phyloP scores from a whole-genome alignment of 345 rosid genomes.

The Viola odorata region DNA sequence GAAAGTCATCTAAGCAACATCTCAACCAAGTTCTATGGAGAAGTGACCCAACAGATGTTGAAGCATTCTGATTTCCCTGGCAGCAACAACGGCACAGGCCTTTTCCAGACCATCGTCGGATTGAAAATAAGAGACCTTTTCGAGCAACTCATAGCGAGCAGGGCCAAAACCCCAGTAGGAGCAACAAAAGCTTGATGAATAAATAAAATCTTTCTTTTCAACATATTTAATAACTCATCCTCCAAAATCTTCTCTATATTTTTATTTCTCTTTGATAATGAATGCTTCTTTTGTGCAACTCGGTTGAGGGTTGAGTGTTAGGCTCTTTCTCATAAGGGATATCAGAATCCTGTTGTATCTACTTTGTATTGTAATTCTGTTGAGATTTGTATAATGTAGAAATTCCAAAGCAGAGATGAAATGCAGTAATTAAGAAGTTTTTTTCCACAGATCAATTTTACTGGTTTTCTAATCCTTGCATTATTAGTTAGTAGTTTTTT shows the following conservation, averaged over 20 bases:
- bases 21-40: conserved; percentile 90
- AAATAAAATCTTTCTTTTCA: neutral
- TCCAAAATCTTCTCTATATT: neutral
- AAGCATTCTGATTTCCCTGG: conserved; percentile 95
- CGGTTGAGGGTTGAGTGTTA: conserved; percentile 8
- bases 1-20: conserved; percentile 94
- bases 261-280: neutral
- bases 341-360: conserved; percentile 12
- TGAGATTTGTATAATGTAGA: conserved; percentile 31
- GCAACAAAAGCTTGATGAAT: conserved; percentile 52
- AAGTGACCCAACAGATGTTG: conserved; percentile 93
- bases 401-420: conserved; percentile 28
- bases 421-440: conserved; percentile 19
- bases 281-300: conserved; percentile 2
- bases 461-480: neutral
- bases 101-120: conserved; percentile 87
- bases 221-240: neutral
- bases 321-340: conserved; percentile 17
- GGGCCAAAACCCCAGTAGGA: conserved; percentile 42
- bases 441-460: no score
- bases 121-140: conserved; percentile 86
- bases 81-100: conserved; percentile 94
- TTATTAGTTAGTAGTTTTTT: no score
- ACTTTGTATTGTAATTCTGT: conserved; percentile 23
- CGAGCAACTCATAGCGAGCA: conserved; percentile 65